phyloP scores from a whole-genome alignment of 768 basidiomycete species.

The Boletus tomentosulus region DNA sequence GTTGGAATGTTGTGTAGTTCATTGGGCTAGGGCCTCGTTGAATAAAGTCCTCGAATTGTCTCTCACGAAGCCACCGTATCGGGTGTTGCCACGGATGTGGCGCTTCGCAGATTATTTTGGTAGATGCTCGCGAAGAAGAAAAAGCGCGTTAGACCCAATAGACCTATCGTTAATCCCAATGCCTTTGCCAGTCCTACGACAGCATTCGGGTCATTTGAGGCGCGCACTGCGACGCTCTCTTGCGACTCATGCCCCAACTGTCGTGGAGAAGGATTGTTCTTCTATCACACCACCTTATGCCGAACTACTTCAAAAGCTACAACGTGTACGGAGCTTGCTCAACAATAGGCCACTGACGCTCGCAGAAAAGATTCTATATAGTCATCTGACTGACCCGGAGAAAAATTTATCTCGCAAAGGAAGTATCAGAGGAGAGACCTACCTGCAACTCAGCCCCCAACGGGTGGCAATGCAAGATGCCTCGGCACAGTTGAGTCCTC shows the following conservation, averaged over 20 bases:
- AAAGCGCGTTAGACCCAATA: too few relatives aligned
- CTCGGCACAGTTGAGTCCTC: conserved; percentile 70
- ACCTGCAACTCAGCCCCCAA: conserved; percentile 87
- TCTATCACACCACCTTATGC: conserved; percentile 86
- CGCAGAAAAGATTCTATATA: conserved; percentile 97
- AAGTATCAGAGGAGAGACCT: conserved; percentile 78
- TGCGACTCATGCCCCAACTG: conserved; percentile 38
- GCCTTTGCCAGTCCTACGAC: conserved; percentile 20
- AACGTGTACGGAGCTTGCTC: conserved; percentile 63
- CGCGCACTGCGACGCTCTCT: conserved; percentile 29
- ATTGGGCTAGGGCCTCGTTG: too few relatives aligned
- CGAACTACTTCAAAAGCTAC: conserved; percentile 63
- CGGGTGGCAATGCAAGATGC: conserved; percentile 98
- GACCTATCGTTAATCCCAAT: conserved; percentile 7
- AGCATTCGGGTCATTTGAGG: conserved; percentile 8
- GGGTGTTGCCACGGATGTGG: too few relatives aligned
- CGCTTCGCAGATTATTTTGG: too few relatives aligned
- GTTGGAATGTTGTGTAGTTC: too few relatives aligned
- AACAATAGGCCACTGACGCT: conserved; percentile 77
- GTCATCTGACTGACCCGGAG: conserved; percentile 80
- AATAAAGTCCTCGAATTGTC: too few relatives aligned
- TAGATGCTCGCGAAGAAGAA: too few relatives aligned
- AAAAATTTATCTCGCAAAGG: conserved; percentile 60
- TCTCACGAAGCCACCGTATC: too few relatives aligned
- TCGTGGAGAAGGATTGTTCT: conserved; percentile 53